Evolutionary conservation across 495 filamentous ascomycete species (phyloP).

Genomic region (Arthonia radiata): DNA sequence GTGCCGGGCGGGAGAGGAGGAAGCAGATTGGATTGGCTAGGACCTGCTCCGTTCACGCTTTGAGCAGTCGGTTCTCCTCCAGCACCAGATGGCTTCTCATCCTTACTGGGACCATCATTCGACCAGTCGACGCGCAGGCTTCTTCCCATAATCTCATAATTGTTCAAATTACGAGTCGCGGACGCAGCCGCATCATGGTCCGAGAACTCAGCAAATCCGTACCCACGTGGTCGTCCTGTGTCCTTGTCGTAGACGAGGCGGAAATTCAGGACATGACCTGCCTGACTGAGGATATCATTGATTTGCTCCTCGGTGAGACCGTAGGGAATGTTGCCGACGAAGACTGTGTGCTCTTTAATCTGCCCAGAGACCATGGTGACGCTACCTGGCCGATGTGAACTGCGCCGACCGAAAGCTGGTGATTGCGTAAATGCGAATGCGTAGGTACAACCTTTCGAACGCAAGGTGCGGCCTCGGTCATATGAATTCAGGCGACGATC

Average conservation of each 20-base stretch:
- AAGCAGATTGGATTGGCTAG: constrained; percentile 19
- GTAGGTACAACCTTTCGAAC: too few species aligned
- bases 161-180: constrained; percentile 86
- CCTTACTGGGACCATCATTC: constrained; percentile 65
- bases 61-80: too few species aligned
- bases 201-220: constrained; percentile 83
- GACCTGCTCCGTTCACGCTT: constrained; percentile 17
- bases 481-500: too few species aligned
- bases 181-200: constrained; percentile 81
- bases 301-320: constrained; percentile 86
- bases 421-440: too few species aligned
- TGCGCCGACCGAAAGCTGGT: too few species aligned
- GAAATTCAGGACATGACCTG: constrained; percentile 77
- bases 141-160: constrained; percentile 85
- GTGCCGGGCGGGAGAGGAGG: constrained; percentile 67
- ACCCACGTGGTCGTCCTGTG: constrained; percentile 84
- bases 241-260: constrained; percentile 88
- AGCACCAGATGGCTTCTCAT: constrained; percentile 30
- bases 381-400: too few species aligned
- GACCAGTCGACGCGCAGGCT: constrained; percentile 88
- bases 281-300: constrained; percentile 64
- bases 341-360: constrained; percentile 45
- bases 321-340: constrained; percentile 69
- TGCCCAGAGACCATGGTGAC: too few species aligned
- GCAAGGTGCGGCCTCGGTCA: too few species aligned